phyloP scores from a whole-genome alignment of 371 early-diverging fungal species.

The Apophysomyces elegans region DNA sequence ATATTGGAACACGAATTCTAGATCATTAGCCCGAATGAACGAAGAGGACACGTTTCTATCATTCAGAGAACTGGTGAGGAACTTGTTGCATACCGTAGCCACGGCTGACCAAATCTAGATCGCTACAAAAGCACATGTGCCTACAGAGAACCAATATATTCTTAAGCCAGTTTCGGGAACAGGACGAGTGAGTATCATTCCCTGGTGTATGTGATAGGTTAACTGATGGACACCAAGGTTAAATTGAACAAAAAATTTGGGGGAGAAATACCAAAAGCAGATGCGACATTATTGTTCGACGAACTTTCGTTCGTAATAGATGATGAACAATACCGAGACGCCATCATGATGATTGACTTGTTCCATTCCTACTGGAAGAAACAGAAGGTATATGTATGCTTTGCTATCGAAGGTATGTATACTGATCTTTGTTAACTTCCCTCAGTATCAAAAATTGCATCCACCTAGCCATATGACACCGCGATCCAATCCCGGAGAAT shows the following conservation, averaged over 20 bases:
- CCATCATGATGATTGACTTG: slow-evolving; percentile 67
- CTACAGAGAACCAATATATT: slow-evolving; percentile 64
- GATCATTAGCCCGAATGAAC: slow-evolving; percentile 51
- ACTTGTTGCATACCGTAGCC: background rate
- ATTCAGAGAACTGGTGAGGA: slow-evolving; percentile 1
- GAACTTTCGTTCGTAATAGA: slow-evolving; percentile 81
- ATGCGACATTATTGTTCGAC: slow-evolving; percentile 69
- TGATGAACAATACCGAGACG: slow-evolving; percentile 77
- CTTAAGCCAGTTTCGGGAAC: slow-evolving; percentile 84
- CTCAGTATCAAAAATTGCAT: slow-evolving; percentile 72
- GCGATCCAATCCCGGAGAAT: slow-evolving; percentile 71
- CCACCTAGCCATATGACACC: slow-evolving; percentile 71
- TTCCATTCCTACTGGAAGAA: slow-evolving; percentile 72
- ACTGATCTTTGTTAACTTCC: background rate
- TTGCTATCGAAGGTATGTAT: background rate
- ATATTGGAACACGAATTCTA: slow-evolving; percentile 79
- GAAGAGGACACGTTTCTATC: slow-evolving; percentile 32
- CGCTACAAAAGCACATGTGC: slow-evolving; percentile 27
- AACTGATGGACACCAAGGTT: slow-evolving; percentile 21
- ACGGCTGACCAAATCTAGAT: slow-evolving; percentile 32
- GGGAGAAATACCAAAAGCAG: slow-evolving; percentile 52
- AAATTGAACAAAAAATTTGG: slow-evolving; percentile 61
- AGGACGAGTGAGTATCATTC: slow-evolving; percentile 62
- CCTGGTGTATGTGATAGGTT: background rate
- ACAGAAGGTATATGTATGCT: slow-evolving; percentile 59